Base-by-base conservation (phyloP, 306 rosid species). In the Acacia confusa region DNA sequence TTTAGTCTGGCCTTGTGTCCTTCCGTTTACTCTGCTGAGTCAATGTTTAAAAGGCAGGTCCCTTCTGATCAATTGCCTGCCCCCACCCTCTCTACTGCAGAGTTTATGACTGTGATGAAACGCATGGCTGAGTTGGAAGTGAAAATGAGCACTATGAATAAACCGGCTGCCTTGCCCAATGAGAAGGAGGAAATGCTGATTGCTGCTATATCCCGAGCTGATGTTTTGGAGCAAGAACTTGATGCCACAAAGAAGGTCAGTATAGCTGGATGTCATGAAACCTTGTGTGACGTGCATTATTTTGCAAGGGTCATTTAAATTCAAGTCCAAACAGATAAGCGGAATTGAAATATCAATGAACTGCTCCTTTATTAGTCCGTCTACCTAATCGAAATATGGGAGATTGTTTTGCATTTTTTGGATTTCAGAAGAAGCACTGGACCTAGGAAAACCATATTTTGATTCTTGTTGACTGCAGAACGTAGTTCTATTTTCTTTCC, bases 81-180 rank as follows among this genome's bases (percentile, higher is more conserved):
- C 40, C 52, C 82, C 50, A 76, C 78, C 82, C 78, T 86, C 70
- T 74, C 81, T 68, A 15, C 69, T 30, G 63, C 82, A 48, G 94
- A 90, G 80, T 85, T 83, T 85, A 79, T 79, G 82, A 72, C 92
- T 58, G 90, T 89, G 80, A 82, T 93, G 88, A 91, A 92, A 82
- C 97, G 97, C 83, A 93, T 95, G 91, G 87, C 90, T 75, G 98
- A 91, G 76, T 82, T 95, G 87, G 99, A 95, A 87, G 88, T 84
- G 80, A 89, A 84, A 81, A 84, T 87, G 83, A 22, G 36, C 11
- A 52, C 5, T 78, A 70, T 92, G 65, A 91, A 86, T 72, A 63
- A 87, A 76, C 92, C 94, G 32, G 58, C 76, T 28, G 4, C 68
- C 78, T 79, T 89, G 91, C 94, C 98, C 22, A 87, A 86, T 10